Conservation (phyloP, 2,329 filamentous ascomycete genomes). For the Paracamarosporium sp. region DNA sequence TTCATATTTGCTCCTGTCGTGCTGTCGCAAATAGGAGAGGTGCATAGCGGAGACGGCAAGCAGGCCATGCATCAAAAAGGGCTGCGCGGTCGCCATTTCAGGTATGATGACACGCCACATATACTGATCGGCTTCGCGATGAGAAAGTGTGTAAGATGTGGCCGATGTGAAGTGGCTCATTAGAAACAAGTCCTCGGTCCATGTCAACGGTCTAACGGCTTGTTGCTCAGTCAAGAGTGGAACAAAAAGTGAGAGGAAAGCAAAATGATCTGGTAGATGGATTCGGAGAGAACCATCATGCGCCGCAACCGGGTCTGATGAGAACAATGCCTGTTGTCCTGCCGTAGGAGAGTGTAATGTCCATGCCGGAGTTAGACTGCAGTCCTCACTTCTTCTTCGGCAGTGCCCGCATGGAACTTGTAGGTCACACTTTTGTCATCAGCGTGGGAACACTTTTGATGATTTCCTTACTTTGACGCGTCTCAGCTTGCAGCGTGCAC, state of each 20-base stretch:
- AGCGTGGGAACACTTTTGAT: neutral
- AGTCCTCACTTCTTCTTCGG: conserved; percentile 2
- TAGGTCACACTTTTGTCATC: conserved; percentile 6
- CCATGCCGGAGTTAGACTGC: neutral
- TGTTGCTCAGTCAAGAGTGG: conserved; percentile 1
- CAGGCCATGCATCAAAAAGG: conserved; percentile 11
- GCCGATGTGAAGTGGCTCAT: conserved; percentile 9
- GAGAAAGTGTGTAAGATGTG: conserved; percentile 8
- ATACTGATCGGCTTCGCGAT: conserved; percentile 7
- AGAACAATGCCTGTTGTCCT: neutral
- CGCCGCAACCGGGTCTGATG: neutral
- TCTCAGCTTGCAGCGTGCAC: conserved; percentile 1
- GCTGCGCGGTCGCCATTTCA: neutral
- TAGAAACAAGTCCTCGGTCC: conserved; percentile 9
- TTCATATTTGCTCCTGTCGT: conserved; percentile 2
- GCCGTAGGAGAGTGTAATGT: neutral
- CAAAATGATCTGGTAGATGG: conserved; percentile 4
- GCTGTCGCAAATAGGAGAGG: conserved; percentile 7
- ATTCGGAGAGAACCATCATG: neutral
- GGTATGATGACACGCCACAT: conserved; percentile 9
- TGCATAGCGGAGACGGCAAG: conserved; percentile 10
- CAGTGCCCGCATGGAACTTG: conserved; percentile 3
- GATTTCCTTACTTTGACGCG: conserved; percentile 1
- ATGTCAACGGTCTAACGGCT: conserved; percentile 2
- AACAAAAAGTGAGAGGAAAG: conserved; percentile 8